Evolutionary conservation across 2,329 filamentous ascomycete species (phyloP).

Genomic region (Diaporthe eres): DNA sequence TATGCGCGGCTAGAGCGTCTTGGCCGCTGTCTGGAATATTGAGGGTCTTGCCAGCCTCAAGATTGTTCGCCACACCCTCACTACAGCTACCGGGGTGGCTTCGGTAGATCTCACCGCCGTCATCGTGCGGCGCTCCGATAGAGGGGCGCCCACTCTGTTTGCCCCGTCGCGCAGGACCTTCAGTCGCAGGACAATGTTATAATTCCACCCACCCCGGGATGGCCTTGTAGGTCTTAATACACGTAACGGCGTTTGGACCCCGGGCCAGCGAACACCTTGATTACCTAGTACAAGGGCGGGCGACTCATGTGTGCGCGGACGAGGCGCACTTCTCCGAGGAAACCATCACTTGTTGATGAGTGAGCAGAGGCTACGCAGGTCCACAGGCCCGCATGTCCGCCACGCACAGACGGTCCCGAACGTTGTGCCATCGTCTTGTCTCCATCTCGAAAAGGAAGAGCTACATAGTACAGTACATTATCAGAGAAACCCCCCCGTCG

Average conservation of each 20-base stretch:
- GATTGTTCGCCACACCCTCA: slow-evolving; percentile 2
- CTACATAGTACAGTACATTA: neutral
- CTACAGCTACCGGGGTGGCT: neutral
- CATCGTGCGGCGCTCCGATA: slow-evolving; percentile 10
- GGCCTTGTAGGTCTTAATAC: neutral
- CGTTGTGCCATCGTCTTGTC: too few relatives aligned
- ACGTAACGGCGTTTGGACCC: neutral
- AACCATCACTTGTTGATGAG: neutral
- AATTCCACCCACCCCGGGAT: neutral
- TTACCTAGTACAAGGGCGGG: neutral
- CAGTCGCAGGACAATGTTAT: neutral
- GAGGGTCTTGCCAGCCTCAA: slow-evolving; percentile 5
- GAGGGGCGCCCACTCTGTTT: slow-evolving; percentile 10
- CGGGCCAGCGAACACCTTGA: slow-evolving; percentile 2
- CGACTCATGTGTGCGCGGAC: slow-evolving; percentile 10
- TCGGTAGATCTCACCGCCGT: slow-evolving; percentile 36
- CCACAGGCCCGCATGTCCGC: neutral
- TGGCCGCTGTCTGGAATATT: neutral
- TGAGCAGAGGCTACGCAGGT: neutral
- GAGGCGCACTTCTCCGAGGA: slow-evolving; percentile 15
- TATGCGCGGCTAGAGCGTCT: slow-evolving; percentile 21
- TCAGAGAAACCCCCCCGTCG: neutral
- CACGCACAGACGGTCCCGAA: neutral
- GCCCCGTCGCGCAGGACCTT: neutral
- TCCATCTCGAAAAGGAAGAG: neutral